Base-by-base conservation (phyloP, 305 asterid genomes). In the Fraxinus platypoda region DNA sequence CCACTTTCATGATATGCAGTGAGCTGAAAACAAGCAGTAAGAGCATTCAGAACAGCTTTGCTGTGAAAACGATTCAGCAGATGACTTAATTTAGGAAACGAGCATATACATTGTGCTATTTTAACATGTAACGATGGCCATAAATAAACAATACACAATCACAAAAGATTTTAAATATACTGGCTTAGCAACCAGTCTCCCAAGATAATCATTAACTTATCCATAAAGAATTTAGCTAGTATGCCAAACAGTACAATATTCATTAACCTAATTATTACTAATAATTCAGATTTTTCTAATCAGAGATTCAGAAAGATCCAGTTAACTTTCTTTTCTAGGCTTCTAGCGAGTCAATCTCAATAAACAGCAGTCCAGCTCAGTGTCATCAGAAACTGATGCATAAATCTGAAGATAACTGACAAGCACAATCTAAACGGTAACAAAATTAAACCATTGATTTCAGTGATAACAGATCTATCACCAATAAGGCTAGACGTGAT, bases 1-100 rank as follows among this genome's bases (percentile, higher is more conserved):
- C 99, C 98, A 43, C 98, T 93, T 91, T 94, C 98, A 72, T 95
- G 99, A 90, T 94, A 94, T 74, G 99, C 99, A 71, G 98, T 95
- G 78, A 94, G 97, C 98, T 95, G 94, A 75, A 88, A 88, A 75
- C 41, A 30, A 66, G 1, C 4, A 70, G 37, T 26, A 30, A 23
- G 21, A 13, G 19, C 37, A 15, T 70, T 70, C 75, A 28, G 21
- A 13, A 30, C 9, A 13, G 23, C 21, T 70, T 70, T 57, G 66
- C 2, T 6, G 26, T 6, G 28, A 59, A 59, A 59, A 21, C 3
- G 15, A 59, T 59, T 19, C 12, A 23, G 31, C 71, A 59, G 71
- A 59, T 54, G 64, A n/a, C 25, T 54, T n/a, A n/a, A 54, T 54
- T 17, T n/a, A 54, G 64, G 25, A 54, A 54, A 19, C 11, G 25